Evolutionary conservation across 306 rosid species (phyloP).

Genomic region (Begonia peltatifolia): DNA sequence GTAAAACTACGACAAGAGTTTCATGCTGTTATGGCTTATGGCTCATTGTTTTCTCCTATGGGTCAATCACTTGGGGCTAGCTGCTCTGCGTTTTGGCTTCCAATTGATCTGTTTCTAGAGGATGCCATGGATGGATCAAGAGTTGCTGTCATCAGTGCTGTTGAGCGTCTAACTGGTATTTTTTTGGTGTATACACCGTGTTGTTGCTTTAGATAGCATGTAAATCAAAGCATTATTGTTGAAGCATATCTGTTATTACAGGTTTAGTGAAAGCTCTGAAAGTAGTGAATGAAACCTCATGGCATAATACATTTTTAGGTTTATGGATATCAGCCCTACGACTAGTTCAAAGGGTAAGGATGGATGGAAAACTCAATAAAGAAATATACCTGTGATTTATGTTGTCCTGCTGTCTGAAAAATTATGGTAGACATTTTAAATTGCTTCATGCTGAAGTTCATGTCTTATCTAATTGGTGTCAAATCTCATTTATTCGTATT

Average conservation of each 20-base stretch:
- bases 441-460: too few relatives aligned
- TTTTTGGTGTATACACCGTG: background rate
- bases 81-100: conserved; percentile 78
- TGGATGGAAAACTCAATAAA: background rate
- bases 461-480: too few relatives aligned
- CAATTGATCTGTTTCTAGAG: conserved; percentile 78
- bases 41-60: conserved; percentile 33
- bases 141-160: conserved; percentile 47
- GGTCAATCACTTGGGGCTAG: conserved; percentile 44
- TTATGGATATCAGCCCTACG: conserved; percentile 85
- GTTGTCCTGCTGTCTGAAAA: too few relatives aligned
- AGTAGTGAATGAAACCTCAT: conserved; percentile 50
- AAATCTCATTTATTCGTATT: too few relatives aligned
- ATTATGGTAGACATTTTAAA: too few relatives aligned
- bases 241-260: conserved; percentile 28
- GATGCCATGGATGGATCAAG: conserved; percentile 73
- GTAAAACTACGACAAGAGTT: conserved; percentile 34
- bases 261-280: conserved; percentile 71
- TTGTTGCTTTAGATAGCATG: background rate
- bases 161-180: conserved; percentile 58
- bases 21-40: conserved; percentile 36
- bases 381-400: too few relatives aligned
- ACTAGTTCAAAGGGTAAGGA: conserved; percentile 81
- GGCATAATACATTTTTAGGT: conserved; percentile 80
- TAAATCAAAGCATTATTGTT: background rate